Percentiles rank a stretch among this genome's conserved stretches.
phyloP scores from a whole-genome alignment of 1,284 basidiomycete species.

The Ustilago lituana region DNA sequence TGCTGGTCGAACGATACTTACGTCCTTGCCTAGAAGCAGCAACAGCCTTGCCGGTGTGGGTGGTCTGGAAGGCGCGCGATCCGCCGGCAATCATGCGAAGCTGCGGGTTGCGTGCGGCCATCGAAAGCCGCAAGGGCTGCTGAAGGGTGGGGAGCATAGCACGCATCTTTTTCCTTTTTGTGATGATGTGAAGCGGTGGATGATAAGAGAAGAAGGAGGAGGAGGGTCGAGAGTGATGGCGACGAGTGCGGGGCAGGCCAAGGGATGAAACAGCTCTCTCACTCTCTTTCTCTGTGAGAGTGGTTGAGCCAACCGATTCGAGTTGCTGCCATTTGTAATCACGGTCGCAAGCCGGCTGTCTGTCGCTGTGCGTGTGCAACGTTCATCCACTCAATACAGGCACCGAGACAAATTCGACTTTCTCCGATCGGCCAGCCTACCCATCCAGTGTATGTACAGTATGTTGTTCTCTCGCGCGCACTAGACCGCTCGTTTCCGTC shows the following conservation, averaged over 20 bases:
- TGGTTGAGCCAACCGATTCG: constrained; percentile 9
- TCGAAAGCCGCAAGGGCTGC: constrained; percentile 52
- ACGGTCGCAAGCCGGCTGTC: neutral
- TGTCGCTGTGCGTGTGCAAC: neutral
- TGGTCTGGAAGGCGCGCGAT: constrained; percentile 52
- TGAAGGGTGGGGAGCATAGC: constrained; percentile 41
- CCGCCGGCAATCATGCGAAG: constrained; percentile 54
- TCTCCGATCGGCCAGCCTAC: constrained; percentile 17
- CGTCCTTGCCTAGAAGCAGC: constrained; percentile 48
- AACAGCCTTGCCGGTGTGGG: constrained; percentile 19
- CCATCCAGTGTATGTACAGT: too few species aligned
- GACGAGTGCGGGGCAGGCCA: constrained; percentile 11
- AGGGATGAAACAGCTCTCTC: neutral
- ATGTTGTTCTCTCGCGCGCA: too few species aligned
- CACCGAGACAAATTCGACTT: too few species aligned
- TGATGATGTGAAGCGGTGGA: neutral
- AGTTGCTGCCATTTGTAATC: constrained; percentile 22
- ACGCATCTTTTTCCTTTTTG: constrained; percentile 22
- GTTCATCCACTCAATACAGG: constrained; percentile 6
- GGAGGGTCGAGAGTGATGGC: neutral
- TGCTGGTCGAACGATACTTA: constrained; percentile 41
- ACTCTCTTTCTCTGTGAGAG: too few species aligned
- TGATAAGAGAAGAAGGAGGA: neutral
- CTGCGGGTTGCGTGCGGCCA: constrained; percentile 51
- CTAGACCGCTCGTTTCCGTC: constrained; percentile 9